These are phyloP conservation scores for Pelargonium fulgidum DNA, from an alignment of 441 rosid species.

Conservation along the genomic window DNA sequence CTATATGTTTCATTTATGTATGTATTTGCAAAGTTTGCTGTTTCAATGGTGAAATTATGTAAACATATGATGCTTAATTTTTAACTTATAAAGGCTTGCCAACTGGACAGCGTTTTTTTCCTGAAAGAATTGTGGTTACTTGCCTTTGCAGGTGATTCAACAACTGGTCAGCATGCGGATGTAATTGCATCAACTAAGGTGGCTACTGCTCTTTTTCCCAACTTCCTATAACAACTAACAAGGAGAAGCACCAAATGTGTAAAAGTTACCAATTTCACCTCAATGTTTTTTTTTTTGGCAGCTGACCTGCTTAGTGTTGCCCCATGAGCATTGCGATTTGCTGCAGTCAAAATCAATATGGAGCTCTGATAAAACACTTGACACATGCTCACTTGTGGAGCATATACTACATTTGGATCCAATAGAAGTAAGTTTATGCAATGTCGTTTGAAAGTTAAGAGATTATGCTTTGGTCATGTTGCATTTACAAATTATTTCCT, in stretches of 20 bases:
- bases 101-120: neutral
- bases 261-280: neutral
- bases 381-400: slow-evolving; percentile 61
- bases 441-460: neutral
- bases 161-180: slow-evolving; percentile 50
- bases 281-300: slow-evolving; percentile 30
- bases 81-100: neutral
- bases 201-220: neutral
- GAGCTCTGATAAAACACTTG: slow-evolving; percentile 64
- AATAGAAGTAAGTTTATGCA: slow-evolving; percentile 52
- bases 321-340: slow-evolving; percentile 49
- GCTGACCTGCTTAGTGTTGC: slow-evolving; percentile 76
- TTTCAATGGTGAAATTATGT: no score
- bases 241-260: neutral
- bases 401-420: slow-evolving; percentile 79
- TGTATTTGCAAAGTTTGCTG: no score
- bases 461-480: slow-evolving; percentile 6
- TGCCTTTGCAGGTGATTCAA: slow-evolving; percentile 42
- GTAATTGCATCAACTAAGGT: slow-evolving; percentile 77
- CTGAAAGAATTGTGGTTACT: slow-evolving; percentile 12
- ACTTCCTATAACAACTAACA: neutral
- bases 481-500: neutral
- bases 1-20: no score
- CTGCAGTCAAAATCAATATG: slow-evolving; percentile 78
- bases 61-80: no score